These are phyloP conservation scores for Russula sp. DNA, from an alignment of 768 basidiomycete species.

Conservation along the genomic window DNA sequence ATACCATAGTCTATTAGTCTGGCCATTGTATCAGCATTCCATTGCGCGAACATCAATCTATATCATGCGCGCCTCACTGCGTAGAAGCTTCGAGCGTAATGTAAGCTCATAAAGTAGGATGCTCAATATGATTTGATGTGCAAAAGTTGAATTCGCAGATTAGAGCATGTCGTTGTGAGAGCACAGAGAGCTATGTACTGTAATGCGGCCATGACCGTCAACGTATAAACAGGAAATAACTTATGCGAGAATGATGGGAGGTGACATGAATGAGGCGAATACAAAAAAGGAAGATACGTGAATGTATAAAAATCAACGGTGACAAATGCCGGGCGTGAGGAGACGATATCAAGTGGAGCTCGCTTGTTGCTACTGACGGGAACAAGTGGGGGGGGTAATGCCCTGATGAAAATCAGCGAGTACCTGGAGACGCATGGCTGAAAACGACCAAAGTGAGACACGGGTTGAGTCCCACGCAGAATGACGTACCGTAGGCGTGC, in stretches of 20 bases:
- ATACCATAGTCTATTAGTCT: conserved; percentile 17
- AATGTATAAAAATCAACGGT: background rate
- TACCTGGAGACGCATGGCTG: conserved; percentile 18
- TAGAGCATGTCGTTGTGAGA: background rate
- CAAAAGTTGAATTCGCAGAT: background rate
- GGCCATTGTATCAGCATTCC: conserved; percentile 16
- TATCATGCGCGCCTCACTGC: background rate
- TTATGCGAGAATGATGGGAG: conserved; percentile 13
- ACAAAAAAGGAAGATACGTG: background rate
- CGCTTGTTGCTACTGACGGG: conserved; percentile 2
- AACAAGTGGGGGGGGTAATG: background rate
- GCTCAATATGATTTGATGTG: conserved; percentile 6
- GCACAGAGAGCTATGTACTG: conserved; percentile 9
- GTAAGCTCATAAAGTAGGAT: conserved; percentile 17
- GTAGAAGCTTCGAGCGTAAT: conserved; percentile 18
- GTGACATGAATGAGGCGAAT: background rate
- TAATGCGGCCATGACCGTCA: background rate
- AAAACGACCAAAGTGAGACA: background rate
- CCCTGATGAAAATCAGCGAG: conserved; percentile 14
- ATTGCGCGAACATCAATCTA: background rate
- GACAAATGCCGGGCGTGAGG: background rate
- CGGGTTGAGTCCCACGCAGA: no score
- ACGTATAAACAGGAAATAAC: conserved; percentile 23
- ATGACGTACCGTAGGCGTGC: conserved; percentile 53
- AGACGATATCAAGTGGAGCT: background rate